These are phyloP conservation scores for Phialophora chinensis DNA, from an alignment of 2,329 filamentous ascomycete genomes.

Conservation along the genomic window DNA sequence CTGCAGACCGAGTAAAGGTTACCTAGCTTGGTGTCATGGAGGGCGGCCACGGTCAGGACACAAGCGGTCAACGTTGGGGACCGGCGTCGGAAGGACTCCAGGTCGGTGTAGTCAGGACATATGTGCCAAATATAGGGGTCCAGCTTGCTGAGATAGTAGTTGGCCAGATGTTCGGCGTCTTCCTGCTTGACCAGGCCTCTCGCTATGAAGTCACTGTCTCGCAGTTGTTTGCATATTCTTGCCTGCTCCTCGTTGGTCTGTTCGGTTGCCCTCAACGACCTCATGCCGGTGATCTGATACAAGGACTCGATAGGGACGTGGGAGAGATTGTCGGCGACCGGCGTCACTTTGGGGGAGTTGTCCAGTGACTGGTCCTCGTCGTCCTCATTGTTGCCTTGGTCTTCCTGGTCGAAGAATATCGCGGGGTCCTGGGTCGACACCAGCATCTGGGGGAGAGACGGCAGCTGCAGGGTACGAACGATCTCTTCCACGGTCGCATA, in stretches of 20 bases:
- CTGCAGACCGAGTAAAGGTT: constrained; percentile 50
- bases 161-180: constrained; percentile 51
- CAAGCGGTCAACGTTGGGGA: constrained; percentile 59
- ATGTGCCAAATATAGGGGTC: constrained; percentile 58
- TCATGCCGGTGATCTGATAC: constrained; percentile 46
- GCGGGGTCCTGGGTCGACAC: constrained; percentile 41
- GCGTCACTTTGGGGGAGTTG: constrained; percentile 44
- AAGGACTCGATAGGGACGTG: constrained; percentile 48
- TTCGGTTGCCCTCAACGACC: constrained; percentile 42
- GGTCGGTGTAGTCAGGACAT: constrained; percentile 53
- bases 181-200: constrained; percentile 54
- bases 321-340: constrained; percentile 41
- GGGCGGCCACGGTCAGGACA: constrained; percentile 55
- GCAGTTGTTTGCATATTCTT: constrained; percentile 46
- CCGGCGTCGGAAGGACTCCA: constrained; percentile 54
- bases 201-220: constrained; percentile 57
- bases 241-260: constrained; percentile 42
- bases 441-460: constrained; percentile 46
- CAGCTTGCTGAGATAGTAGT: constrained; percentile 51
- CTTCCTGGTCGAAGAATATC: constrained; percentile 44
- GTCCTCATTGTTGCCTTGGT: constrained; percentile 53
- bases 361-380: constrained; percentile 52
- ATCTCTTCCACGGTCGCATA: constrained; percentile 45
- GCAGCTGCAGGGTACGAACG: constrained; percentile 48
- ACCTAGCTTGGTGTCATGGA: constrained; percentile 51